phyloP scores from a whole-genome alignment of 495 filamentous ascomycete genomes.

The Neurospora intermedia region DNA sequence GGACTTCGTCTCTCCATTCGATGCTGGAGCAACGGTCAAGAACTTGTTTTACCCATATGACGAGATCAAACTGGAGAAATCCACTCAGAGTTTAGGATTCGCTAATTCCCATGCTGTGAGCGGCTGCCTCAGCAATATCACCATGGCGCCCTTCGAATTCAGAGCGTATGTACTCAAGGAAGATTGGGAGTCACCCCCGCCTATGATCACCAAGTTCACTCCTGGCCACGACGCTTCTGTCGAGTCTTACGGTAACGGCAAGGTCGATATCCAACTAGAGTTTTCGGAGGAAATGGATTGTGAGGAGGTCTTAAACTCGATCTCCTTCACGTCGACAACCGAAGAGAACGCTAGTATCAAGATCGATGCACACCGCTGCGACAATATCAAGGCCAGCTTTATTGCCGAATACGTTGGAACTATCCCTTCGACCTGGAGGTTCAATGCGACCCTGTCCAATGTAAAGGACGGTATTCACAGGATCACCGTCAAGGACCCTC shows the following conservation, averaged over 20 bases:
- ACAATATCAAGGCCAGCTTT: slow-evolving; percentile 39
- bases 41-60: slow-evolving; percentile 63
- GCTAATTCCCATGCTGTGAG: slow-evolving; percentile 20
- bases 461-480: slow-evolving; percentile 48
- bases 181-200: slow-evolving; percentile 39
- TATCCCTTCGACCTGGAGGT: slow-evolving; percentile 44
- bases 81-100: slow-evolving; percentile 16
- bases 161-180: slow-evolving; percentile 53
- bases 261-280: slow-evolving; percentile 43
- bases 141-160: slow-evolving; percentile 47
- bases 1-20: slow-evolving; percentile 46
- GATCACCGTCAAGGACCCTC: slow-evolving; percentile 50
- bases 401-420: slow-evolving; percentile 36
- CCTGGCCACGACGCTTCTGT: slow-evolving; percentile 54
- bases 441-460: slow-evolving; percentile 35
- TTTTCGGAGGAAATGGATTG: slow-evolving; percentile 59
- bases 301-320: slow-evolving; percentile 35
- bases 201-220: slow-evolving; percentile 52
- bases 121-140: slow-evolving; percentile 46
- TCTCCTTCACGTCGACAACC: slow-evolving; percentile 46
- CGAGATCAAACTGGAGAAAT: slow-evolving; percentile 35
- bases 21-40: slow-evolving; percentile 44
- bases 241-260: slow-evolving; percentile 26
- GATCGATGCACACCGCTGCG: slow-evolving; percentile 9
- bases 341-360: slow-evolving; percentile 28